These are phyloP conservation scores for Lolium multiflorum DNA, from an alignment of 176 grass and related monocot species.

Conservation along the genomic window DNA sequence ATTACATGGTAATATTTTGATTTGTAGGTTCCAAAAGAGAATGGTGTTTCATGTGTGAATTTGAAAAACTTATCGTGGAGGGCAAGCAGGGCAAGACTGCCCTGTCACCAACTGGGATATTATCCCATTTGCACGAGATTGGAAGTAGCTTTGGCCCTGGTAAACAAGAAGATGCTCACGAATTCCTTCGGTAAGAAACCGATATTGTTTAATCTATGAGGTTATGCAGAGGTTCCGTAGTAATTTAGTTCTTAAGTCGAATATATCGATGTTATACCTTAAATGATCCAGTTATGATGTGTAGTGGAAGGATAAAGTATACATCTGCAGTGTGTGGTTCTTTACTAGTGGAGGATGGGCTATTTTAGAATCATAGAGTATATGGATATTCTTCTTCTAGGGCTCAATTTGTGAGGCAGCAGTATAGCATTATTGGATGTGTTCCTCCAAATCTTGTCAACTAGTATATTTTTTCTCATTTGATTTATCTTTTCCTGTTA, in stretches of 20 bases:
- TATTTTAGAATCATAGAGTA: constrained; percentile 15
- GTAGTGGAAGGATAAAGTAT: constrained; percentile 23
- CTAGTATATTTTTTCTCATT: constrained; percentile 17
- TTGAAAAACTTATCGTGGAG: constrained; percentile 73
- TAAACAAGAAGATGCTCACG: constrained; percentile 96
- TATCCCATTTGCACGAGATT: constrained; percentile 76
- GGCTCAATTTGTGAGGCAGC: constrained; percentile 12
- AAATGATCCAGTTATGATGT: constrained; percentile 3
- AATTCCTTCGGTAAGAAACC: constrained; percentile 85
- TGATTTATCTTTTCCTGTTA: constrained; percentile 8
- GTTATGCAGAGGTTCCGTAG: not conserved
- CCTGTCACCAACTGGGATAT: constrained; percentile 78
- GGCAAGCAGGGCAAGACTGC: constrained; percentile 61
- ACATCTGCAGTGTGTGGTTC: not conserved
- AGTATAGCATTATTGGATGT: not conserved
- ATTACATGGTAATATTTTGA: constrained; percentile 30
- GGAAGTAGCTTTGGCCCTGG: constrained; percentile 78
- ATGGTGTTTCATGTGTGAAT: constrained; percentile 99
- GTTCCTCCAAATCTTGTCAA: constrained; percentile 23
- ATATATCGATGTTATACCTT: constrained; percentile 2
- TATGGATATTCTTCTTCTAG: not conserved
- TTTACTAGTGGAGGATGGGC: not conserved
- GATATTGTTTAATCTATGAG: constrained; percentile 7
- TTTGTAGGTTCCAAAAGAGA: constrained; percentile 66
- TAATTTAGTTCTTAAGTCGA: not conserved